phyloP scores from a whole-genome alignment of 1,284 basidiomycete species.

The Ustilago trichophora region DNA sequence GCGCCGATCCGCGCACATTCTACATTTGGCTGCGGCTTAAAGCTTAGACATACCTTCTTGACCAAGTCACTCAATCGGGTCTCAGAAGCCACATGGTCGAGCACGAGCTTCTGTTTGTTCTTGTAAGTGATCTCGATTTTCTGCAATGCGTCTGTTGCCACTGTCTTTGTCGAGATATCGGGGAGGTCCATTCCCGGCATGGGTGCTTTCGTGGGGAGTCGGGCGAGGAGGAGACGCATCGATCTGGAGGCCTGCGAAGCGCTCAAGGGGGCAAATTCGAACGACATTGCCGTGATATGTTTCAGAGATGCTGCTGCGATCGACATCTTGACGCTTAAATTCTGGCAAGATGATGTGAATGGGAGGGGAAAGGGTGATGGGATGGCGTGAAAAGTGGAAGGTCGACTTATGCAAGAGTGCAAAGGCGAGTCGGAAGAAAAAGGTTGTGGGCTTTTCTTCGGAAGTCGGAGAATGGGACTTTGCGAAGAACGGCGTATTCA shows the following conservation, averaged over 20 bases:
- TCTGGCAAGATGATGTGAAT: background rate
- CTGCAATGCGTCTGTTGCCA: constrained; percentile 20
- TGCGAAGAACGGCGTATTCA: background rate
- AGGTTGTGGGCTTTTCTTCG: constrained; percentile 12
- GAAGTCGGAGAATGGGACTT: constrained; percentile 31
- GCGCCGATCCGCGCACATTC: too few species aligned
- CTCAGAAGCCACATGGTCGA: constrained; percentile 17
- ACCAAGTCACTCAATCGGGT: constrained; percentile 21
- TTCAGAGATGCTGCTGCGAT: constrained; percentile 40
- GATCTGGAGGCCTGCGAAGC: constrained; percentile 29
- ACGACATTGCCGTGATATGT: constrained; percentile 44
- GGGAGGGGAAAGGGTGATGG: background rate
- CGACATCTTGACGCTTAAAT: constrained; percentile 36
- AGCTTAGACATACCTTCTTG: constrained; percentile 37
- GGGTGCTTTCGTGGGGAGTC: constrained; percentile 29
- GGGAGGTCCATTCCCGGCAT: constrained; percentile 40
- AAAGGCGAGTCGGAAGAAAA: constrained; percentile 20
- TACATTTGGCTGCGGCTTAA: too few species aligned
- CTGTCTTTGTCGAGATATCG: constrained; percentile 31
- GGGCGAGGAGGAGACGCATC: constrained; percentile 37
- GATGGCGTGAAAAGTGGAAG: background rate
- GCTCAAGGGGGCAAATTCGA: constrained; percentile 38
- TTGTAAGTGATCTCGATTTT: constrained; percentile 37
- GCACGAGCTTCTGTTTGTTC: constrained; percentile 40
- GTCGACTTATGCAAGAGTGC: background rate